Base-by-base conservation (phyloP, 148 eudicot species). In the Rhododendron mucronatum region DNA sequence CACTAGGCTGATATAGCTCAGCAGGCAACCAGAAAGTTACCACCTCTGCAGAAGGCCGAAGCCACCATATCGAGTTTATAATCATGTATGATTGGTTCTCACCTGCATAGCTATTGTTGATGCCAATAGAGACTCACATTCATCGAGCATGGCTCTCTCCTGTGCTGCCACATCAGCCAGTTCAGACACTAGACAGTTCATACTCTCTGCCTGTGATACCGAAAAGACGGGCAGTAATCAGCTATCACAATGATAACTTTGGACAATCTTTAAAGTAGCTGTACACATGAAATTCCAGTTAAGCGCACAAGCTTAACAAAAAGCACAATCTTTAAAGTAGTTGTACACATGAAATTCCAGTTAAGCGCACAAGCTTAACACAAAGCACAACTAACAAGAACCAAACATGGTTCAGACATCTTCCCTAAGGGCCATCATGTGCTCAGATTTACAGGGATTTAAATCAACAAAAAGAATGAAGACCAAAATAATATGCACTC, bases 91-190 rank as follows among this genome's bases (percentile, higher is more conserved):
- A 35, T 78, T 78, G 35, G 39, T 30, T 26, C 88, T 78, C 82
- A 97, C 99, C 99, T 94, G 98, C 94, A 97, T 83, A 84, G 94
- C 94, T 75, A 92, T 86, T 83, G 95, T 87, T 77, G 94, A 93
- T 83, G 92, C 90, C 89, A 94, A 86, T 53, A 94, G 78, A 86
- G 94, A 89, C 53, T 94, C 98, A 88, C 95, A 94, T 88, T 93
- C 95, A 84, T 94, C 93, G 83, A 95, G 92, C 94, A 91, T 89
- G 88, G 96, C 95, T 91, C 93, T 94, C 79, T 93, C 95, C 84
- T 92, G 92, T 79, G 93, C 93, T 84, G 95, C 93, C 84, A 93
- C 59, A 78, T 91, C 92, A 87, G 98, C 95, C 84, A 95, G 91
- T 91, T 94, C 96, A 57, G 98, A 93, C 65, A 94, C 93, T 88